Evolutionary conservation across 495 filamentous ascomycete species (phyloP).

Genomic region (Penicillium pulvis): DNA sequence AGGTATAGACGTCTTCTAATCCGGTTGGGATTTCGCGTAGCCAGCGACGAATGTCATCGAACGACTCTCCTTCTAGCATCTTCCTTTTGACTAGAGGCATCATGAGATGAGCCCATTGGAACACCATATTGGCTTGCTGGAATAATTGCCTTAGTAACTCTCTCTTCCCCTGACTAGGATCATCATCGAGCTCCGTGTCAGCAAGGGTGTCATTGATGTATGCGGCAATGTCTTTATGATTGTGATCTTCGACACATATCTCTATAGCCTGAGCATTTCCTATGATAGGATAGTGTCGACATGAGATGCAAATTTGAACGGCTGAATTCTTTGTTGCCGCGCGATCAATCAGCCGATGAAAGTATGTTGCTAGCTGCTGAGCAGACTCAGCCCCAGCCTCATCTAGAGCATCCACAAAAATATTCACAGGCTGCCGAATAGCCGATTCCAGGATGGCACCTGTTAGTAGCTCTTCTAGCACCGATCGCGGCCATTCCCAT

Average conservation of each 20-base stretch:
- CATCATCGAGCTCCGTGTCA: conserved; percentile 1
- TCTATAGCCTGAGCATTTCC: neutral
- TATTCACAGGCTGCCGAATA: conserved; percentile 1
- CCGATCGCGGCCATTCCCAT: conserved; percentile 20
- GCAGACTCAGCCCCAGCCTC: conserved; percentile 20
- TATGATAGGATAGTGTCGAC: conserved; percentile 22
- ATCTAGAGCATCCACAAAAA: conserved; percentile 28
- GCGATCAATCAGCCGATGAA: conserved; percentile 15
- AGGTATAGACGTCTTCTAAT: conserved; percentile 12
- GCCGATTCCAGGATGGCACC: conserved; percentile 12
- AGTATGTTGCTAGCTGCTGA: conserved; percentile 11
- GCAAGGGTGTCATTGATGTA: conserved; percentile 15
- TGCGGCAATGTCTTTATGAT: conserved; percentile 6
- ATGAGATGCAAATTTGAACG: conserved; percentile 19
- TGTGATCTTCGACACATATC: conserved; percentile 8
- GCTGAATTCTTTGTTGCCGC: neutral
- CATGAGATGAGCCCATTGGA: conserved; percentile 16
- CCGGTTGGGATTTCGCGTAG: conserved; percentile 7
- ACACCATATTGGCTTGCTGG: conserved; percentile 3
- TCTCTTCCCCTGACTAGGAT: neutral
- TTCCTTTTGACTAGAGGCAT: conserved; percentile 10
- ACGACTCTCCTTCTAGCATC: conserved; percentile 11
- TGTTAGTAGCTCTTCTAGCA: conserved; percentile 15
- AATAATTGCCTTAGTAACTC: conserved; percentile 5
- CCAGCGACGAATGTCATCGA: conserved; percentile 11